Evolutionary conservation across 225 moss, liverwort and hornwort species (phyloP).

Genomic region (Lunularia cruciata): DNA sequence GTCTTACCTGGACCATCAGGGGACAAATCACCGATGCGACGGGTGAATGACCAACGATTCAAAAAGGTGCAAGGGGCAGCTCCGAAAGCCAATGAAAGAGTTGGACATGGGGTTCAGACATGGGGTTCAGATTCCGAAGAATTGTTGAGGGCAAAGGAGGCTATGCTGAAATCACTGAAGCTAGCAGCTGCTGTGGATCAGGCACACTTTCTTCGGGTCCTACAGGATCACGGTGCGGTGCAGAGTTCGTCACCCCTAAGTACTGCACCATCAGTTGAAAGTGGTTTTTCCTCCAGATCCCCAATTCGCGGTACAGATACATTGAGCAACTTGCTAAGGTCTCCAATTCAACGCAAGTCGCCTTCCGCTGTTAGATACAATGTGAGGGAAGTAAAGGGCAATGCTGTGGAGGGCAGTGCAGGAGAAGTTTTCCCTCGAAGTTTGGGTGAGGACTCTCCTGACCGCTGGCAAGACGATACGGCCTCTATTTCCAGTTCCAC

Average conservation of each 20-base stretch:
- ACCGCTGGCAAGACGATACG: background rate
- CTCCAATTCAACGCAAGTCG: background rate
- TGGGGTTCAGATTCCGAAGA: background rate
- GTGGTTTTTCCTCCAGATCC: background rate
- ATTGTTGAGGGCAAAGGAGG: conserved; percentile 17
- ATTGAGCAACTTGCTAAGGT: background rate
- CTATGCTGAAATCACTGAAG: conserved; percentile 34
- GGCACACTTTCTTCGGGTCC: conserved; percentile 40
- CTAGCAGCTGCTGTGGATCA: conserved; percentile 44
- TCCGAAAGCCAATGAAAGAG: too few relatives aligned
- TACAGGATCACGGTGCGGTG: conserved; percentile 42
- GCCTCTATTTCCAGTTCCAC: background rate
- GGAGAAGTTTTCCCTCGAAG: conserved; percentile 5
- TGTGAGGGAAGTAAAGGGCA: conserved; percentile 12
- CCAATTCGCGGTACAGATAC: background rate
- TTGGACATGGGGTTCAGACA: background rate
- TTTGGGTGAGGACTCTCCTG: background rate
- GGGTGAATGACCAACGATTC: background rate
- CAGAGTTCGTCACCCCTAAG: conserved; percentile 23
- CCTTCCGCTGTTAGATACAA: background rate
- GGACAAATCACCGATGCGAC: background rate
- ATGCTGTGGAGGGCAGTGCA: conserved; percentile 14
- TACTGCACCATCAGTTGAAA: background rate
- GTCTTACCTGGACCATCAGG: too few relatives aligned
- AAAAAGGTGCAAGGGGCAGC: background rate